Base-by-base conservation (phyloP, 176 grass and related monocot genomes). In the Carex scoparia region DNA sequence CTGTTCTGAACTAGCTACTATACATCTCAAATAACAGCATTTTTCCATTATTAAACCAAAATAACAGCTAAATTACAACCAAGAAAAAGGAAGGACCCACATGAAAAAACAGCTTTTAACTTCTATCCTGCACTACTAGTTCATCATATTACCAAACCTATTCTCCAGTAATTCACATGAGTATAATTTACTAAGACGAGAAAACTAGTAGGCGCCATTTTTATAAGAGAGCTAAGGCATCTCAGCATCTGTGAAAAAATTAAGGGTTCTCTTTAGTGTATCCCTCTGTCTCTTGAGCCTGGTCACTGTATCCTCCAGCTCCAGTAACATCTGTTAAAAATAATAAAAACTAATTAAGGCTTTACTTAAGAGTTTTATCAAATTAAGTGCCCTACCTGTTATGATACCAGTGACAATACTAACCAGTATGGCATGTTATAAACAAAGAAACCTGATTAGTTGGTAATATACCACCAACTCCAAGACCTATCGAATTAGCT, bases 231-330 rank as follows among this genome's bases (percentile, higher is more conserved):
- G 96, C 96, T n/a, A 91, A 99, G 6, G 90, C 96, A 12, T 93
- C 96, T 51, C 23, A 23, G 23, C 23, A 23, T 23, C 23, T 23
- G 93, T 99, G 79, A 99, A 93, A 87, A 94, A 96, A 80, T 95
- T 99, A 87, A 99, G 91, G 19, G 91, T 99, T 84, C 93, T 99
- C 80, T 88, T 89, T n/a, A 99, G 93, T 31, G 93, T 95, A 81
- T 95, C 91, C 65, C 91, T 82, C 81, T 99, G 91, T 80, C 93
- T 85, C 86, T 89, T 83, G 69, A 99, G 90, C 70, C 97, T 37
- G 0, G 90, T 72, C n/a, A 88, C 88, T 4, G 97, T 99, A 89
- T 99, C 97, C 91, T 99, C 93, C 31, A 99, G 90, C 88, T 99
- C 97, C 9, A 99, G 93, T 67, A 99, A 90, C 84, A 86, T 88